Percentiles rank a stretch among this genome's conserved stretches.
phyloP scores from a whole-genome alignment of 805 yeast species.

The Metschnikowia colocasiae region DNA sequence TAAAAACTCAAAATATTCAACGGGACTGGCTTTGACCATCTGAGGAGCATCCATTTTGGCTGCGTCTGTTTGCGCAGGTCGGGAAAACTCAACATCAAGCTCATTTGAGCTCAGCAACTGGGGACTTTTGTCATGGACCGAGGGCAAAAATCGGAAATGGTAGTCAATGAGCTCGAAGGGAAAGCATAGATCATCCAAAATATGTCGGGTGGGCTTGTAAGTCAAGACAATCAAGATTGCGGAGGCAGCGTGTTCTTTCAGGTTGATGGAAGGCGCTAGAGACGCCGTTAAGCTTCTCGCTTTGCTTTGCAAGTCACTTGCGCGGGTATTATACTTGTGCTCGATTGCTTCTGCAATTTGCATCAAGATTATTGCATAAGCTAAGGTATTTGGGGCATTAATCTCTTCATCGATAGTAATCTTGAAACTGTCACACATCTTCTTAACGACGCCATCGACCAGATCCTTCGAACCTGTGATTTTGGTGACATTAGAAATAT shows the following conservation, averaged over 20 bases:
- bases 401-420: background rate
- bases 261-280: slow-evolving; percentile 8
- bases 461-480: slow-evolving; percentile 2
- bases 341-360: slow-evolving; percentile 1
- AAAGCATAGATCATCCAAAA: slow-evolving; percentile 9
- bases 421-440: background rate
- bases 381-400: background rate
- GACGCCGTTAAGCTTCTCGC: slow-evolving; percentile 10
- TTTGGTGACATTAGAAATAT: background rate
- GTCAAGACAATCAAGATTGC: slow-evolving; percentile 2
- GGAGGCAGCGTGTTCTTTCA: slow-evolving; percentile 8
- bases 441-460: background rate
- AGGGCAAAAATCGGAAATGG: slow-evolving; percentile 7
- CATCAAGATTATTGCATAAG: slow-evolving; percentile 1
- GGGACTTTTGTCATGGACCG: background rate
- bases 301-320: slow-evolving; percentile 2
- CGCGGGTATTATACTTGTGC: background rate
- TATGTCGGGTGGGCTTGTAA: background rate
- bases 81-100: slow-evolving; percentile 9
- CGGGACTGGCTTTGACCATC: background rate
- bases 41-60: background rate
- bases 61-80: background rate
- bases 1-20: slow-evolving; percentile 10
- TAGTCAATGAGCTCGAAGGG: slow-evolving; percentile 16
- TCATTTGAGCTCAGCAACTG: background rate